These are phyloP conservation scores for Haematococcus sp. DNA, from an alignment of 139 green algal species.

Conservation along the genomic window DNA sequence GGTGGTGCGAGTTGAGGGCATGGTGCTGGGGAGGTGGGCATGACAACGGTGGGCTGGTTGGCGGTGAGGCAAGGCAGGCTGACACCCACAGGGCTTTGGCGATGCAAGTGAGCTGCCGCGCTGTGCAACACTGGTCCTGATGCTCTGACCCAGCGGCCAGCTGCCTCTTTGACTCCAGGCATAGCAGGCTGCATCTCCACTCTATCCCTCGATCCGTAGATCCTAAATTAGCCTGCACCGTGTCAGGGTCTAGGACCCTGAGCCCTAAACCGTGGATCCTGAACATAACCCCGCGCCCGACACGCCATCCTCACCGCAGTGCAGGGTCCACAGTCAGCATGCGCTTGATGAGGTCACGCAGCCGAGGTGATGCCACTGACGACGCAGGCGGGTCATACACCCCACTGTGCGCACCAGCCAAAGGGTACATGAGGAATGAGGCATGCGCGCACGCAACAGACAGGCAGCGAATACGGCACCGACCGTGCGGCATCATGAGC, in stretches of 20 bases:
- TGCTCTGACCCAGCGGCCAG: no score
- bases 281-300: background rate
- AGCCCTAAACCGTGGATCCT: conserved; percentile 23
- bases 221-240: no score
- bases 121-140: no score
- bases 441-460: no score
- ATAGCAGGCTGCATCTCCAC: no score
- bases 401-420: conserved; percentile 14
- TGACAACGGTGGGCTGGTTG: background rate
- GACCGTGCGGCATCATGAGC: no score
- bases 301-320: conserved; percentile 48
- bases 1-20: background rate
- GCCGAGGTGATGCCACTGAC: conserved; percentile 11
- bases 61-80: background rate
- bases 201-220: no score
- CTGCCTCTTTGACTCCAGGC: no score
- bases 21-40: background rate
- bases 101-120: no score
- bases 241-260: no score
- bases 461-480: no score
- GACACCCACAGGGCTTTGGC: background rate
- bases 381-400: conserved; percentile 38
- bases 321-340: conserved; percentile 79
- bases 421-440: no score
- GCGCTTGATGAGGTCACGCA: conserved; percentile 43